Evolutionary conservation across 805 yeast species (phyloP).

Genomic region (Starmerella bombicola): DNA sequence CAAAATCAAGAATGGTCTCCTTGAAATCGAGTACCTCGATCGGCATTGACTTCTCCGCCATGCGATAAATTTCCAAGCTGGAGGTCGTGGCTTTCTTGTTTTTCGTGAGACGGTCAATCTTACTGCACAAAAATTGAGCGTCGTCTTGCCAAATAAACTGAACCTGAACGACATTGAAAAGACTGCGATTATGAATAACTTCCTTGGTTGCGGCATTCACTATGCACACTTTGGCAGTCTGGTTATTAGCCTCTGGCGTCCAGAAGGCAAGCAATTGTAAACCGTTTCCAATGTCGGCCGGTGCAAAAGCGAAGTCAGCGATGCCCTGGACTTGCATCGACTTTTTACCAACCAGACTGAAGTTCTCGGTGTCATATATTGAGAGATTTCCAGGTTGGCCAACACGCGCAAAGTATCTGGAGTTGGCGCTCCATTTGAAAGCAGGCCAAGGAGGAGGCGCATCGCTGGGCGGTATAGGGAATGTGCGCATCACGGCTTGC

Average conservation of each 20-base stretch:
- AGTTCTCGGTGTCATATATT: slow-evolving; percentile 67
- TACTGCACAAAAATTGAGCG: slow-evolving; percentile 74
- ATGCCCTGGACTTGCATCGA: slow-evolving; percentile 71
- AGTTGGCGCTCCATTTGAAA: slow-evolving; percentile 90
- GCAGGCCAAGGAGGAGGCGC: slow-evolving; percentile 84
- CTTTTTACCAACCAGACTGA: slow-evolving; percentile 77
- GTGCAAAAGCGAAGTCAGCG: slow-evolving; percentile 89
- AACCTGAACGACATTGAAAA: slow-evolving; percentile 89
- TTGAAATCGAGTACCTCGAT: slow-evolving; percentile 88
- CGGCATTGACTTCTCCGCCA: slow-evolving; percentile 80
- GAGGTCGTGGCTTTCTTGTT: slow-evolving; percentile 85
- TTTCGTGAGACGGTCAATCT: slow-evolving; percentile 94
- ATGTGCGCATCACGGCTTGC: slow-evolving; percentile 74
- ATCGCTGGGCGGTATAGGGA: slow-evolving; percentile 43
- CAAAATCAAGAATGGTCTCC: slow-evolving; percentile 75
- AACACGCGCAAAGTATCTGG: slow-evolving; percentile 85
- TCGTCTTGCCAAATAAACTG: slow-evolving; percentile 88
- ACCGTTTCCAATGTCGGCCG: slow-evolving; percentile 57
- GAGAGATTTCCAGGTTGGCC: slow-evolving; percentile 82
- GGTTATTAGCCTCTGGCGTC: slow-evolving; percentile 90
- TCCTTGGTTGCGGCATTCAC: slow-evolving; percentile 77
- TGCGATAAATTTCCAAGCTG: slow-evolving; percentile 80
- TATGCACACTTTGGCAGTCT: slow-evolving; percentile 86
- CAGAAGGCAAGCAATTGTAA: slow-evolving; percentile 75
- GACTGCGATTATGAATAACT: slow-evolving; percentile 77